Percentiles rank a stretch among this genome's conserved stretches.
phyloP scores from a whole-genome alignment of 78 protist genomes.

The Mastigamoeba balamuthi region DNA sequence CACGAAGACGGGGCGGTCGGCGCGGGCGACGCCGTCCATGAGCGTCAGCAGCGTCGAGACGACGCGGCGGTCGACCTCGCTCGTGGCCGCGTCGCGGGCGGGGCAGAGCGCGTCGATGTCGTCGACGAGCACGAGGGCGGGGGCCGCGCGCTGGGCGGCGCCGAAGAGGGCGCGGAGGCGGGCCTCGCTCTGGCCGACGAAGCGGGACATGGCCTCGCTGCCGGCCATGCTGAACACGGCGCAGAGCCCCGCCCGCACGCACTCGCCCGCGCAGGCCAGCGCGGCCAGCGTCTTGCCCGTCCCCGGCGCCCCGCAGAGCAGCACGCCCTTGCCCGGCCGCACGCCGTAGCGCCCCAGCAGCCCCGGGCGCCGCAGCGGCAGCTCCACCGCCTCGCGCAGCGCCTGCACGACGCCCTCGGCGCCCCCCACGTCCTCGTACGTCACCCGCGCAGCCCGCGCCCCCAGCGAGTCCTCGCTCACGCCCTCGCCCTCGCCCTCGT shows the following conservation, averaged over 20 bases:
- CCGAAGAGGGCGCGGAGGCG: conserved; percentile 14
- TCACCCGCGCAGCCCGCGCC: no score
- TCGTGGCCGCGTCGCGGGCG: neutral
- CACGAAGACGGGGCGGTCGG: conserved; percentile 54
- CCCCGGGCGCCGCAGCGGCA: no score
- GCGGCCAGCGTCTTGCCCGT: conserved; percentile 98
- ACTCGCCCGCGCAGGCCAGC: conserved; percentile 89
- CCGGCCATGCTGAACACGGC: neutral
- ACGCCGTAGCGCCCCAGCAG: conserved; percentile 17
- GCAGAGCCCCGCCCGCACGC: no score
- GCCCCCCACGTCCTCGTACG: no score
- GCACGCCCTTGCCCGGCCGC: conserved; percentile 70
- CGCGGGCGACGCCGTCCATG: conserved; percentile 79
- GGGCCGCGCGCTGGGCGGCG: conserved; percentile 39
- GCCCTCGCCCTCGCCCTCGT: no score
- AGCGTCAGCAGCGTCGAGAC: conserved; percentile 80
- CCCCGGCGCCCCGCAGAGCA: conserved; percentile 92
- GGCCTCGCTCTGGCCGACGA: neutral
- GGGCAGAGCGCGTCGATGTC: conserved; percentile 89
- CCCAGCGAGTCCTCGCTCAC: no score
- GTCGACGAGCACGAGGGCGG: conserved; percentile 88
- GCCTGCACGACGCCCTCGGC: no score
- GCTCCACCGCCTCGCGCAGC: no score
- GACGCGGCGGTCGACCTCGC: conserved; percentile 56
- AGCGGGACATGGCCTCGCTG: neutral